Evolutionary conservation across 306 rosid genomes (phyloP).

Genomic region (Sophora flavescens): DNA sequence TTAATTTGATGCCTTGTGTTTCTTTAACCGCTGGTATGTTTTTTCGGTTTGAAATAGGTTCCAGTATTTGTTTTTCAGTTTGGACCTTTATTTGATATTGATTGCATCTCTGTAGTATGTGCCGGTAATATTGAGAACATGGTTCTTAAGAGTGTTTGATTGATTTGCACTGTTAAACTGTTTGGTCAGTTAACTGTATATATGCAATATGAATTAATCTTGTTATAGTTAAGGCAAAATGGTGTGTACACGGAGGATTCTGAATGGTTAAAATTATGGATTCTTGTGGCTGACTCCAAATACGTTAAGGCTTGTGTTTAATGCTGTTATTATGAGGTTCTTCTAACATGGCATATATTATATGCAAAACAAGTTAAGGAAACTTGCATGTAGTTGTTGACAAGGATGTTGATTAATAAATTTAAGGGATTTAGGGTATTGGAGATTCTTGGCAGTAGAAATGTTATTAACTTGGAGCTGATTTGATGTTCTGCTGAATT

Average conservation of each 20-base stretch:
- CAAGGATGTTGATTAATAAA: neutral
- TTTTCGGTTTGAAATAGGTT: neutral
- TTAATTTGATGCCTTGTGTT: neutral
- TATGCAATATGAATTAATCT: slow-evolving; percentile 19
- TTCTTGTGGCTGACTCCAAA: slow-evolving; percentile 12
- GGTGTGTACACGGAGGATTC: slow-evolving; percentile 12
- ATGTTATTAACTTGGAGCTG: slow-evolving; percentile 9
- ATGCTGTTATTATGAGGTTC: slow-evolving; percentile 5
- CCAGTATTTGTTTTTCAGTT: neutral
- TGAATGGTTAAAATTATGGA: slow-evolving; percentile 2
- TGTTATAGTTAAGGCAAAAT: slow-evolving; percentile 5
- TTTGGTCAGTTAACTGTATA: neutral
- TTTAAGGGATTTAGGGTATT: neutral
- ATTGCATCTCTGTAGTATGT: neutral
- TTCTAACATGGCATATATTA: neutral
- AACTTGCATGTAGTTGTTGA: neutral
- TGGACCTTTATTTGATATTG: slow-evolving; percentile 7
- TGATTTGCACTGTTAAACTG: neutral
- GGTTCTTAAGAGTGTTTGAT: neutral
- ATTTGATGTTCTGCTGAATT: neutral
- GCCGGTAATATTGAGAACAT: neutral
- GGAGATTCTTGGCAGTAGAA: neutral
- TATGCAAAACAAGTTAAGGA: neutral
- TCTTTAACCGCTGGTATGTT: neutral
- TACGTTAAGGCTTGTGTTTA: slow-evolving; percentile 11